phyloP scores from a whole-genome alignment of 2,329 filamentous ascomycete genomes.

The Penicillium sp. region DNA sequence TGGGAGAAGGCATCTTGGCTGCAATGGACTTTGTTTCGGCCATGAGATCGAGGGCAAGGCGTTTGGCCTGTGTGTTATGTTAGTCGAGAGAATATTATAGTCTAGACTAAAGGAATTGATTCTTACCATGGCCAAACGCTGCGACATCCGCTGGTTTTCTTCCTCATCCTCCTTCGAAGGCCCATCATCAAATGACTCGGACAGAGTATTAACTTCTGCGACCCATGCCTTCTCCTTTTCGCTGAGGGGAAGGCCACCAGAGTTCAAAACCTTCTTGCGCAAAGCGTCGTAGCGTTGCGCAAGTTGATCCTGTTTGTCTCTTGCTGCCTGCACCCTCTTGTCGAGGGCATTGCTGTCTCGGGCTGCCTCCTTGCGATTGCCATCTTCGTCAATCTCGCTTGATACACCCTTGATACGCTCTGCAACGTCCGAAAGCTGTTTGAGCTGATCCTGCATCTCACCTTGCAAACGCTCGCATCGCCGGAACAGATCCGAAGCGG shows the following conservation, averaged over 20 bases:
- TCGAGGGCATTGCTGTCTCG: slow-evolving; percentile 37
- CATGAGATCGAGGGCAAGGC: slow-evolving; percentile 38
- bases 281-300: slow-evolving; percentile 45
- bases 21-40: slow-evolving; percentile 37
- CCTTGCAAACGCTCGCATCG: slow-evolving; percentile 50
- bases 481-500: slow-evolving; percentile 52
- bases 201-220: slow-evolving; percentile 42
- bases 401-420: slow-evolving; percentile 46
- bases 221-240: slow-evolving; percentile 49
- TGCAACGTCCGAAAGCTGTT: slow-evolving; percentile 45
- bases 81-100: slow-evolving; percentile 4
- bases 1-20: slow-evolving; percentile 25
- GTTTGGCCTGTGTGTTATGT: slow-evolving; percentile 37
- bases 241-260: slow-evolving; percentile 45
- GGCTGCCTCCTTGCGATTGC: slow-evolving; percentile 31
- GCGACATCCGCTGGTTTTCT: slow-evolving; percentile 26
- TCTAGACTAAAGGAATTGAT: not conserved
- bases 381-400: slow-evolving; percentile 39
- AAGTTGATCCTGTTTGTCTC: slow-evolving; percentile 41
- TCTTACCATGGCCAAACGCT: slow-evolving; percentile 43
- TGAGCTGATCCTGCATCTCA: slow-evolving; percentile 49
- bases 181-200: slow-evolving; percentile 33
- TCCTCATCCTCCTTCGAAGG: slow-evolving; percentile 19
- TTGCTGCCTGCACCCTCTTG: slow-evolving; percentile 41
- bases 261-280: slow-evolving; percentile 43